A percentile compares a stretch with the other conserved stretches of the same genome.
Evolutionary conservation across 805 yeast species (phyloP).

Genomic region (Hanseniaspora occidentalis): DNA sequence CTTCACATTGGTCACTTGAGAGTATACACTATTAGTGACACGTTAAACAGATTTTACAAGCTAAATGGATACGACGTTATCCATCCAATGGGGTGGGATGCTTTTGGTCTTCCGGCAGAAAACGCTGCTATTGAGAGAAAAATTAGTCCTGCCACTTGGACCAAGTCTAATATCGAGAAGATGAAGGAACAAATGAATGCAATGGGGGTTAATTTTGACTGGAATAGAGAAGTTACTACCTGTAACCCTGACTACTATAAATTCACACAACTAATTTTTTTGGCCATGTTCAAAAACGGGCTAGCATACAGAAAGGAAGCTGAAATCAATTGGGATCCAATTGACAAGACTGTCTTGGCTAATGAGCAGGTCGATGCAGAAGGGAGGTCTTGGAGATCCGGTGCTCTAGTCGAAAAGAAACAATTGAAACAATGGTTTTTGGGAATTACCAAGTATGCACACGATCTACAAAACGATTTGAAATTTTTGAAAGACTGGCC

Average conservation of each 20-base stretch:
- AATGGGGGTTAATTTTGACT: conserved; percentile 82
- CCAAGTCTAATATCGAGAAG: conserved; percentile 59
- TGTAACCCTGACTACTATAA: conserved; percentile 79
- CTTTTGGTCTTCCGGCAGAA: conserved; percentile 96
- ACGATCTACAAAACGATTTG: conserved; percentile 53
- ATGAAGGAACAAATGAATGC: conserved; percentile 74
- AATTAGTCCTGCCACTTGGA: conserved; percentile 75
- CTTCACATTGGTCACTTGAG: conserved; percentile 91
- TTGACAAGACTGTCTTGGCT: conserved; percentile 88
- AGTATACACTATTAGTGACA: conserved; percentile 86
- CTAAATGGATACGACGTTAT: conserved; percentile 67
- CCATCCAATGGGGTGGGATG: conserved; percentile 99
- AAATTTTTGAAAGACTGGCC: conserved; percentile 68
- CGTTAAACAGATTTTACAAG: conserved; percentile 63
- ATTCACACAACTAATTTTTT: conserved; percentile 83
- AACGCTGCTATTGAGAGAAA: conserved; percentile 90
- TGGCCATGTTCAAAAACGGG: conserved; percentile 59
- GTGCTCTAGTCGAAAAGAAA: conserved; percentile 81
- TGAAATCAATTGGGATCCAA: conserved; percentile 95
- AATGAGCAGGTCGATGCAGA: conserved; percentile 90
- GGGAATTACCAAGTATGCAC: conserved; percentile 75
- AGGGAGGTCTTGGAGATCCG: conserved; percentile 94
- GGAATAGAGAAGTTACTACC: conserved; percentile 85
- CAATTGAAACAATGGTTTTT: conserved; percentile 86
- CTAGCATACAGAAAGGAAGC: conserved; percentile 79